Evolutionary conservation across 805 yeast genomes (phyloP), one percentile per base, ranked within the genome.

Genomic region (Candida ficus): DNA sequence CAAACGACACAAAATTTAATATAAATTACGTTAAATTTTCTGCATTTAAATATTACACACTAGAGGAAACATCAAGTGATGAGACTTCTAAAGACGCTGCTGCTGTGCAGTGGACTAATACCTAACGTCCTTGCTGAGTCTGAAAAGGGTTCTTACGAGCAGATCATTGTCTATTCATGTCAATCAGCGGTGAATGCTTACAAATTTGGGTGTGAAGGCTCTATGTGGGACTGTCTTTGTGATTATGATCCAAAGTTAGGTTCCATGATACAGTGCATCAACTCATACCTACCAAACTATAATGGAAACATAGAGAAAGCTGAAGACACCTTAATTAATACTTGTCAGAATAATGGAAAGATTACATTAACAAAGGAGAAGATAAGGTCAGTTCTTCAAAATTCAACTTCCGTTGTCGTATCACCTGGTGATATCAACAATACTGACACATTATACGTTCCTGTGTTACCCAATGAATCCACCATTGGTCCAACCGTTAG

Each of bases 81-180:
- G 28, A 12, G 7, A n/a, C 2, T 13, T 16, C 14, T n/a, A 19
- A 12, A 21, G 11, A 13, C 19, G 4, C 22, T 31, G 17, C 6
- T 19, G 5, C 33, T 33, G 13, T n/a, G 22, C 12, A 11, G 20
- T 2, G 19, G 13, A 25, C 29, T 38, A 13, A 6, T 25, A n/a
- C 19, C 35, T 11, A 20, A 8, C 7, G 9, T 16, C 2, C 10
- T 28, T 14, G 47, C 45, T 1, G 54, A 49, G 35, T 34, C 50
- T 0, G 14, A 35, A 10, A 53, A 46, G 41, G 56, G 55, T 8
- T 45, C 55, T 3, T 42, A 47, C n/a, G 53, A 54, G 16, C 54
- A 47, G 28, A 43, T 48, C 29, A 53, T 54, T 10, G 33, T 54
- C 9, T 50, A 37, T 35, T 50, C 59, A 6, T 54, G 59, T 17